Evolutionary conservation across 2,329 filamentous ascomycete species (phyloP).

Genomic region (Penicillium palitans): DNA sequence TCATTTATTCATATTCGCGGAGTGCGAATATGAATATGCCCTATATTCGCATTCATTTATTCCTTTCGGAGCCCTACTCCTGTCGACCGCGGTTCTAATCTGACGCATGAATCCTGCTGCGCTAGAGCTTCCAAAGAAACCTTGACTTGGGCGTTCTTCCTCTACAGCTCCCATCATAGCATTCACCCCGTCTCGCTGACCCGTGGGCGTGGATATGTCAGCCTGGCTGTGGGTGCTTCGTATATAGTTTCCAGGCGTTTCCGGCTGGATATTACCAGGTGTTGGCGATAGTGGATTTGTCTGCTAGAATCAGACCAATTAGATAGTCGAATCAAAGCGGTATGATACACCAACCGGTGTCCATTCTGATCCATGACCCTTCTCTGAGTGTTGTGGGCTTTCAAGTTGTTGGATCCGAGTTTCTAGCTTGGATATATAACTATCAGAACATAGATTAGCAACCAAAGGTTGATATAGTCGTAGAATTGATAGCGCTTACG

Average conservation of each 20-base stretch:
- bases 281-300: slow-evolving; percentile 7
- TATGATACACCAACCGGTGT: slow-evolving; percentile 10
- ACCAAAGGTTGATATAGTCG: not conserved
- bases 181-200: slow-evolving; percentile 38
- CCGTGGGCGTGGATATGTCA: not conserved
- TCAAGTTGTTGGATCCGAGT: slow-evolving; percentile 29
- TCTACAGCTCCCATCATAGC: slow-evolving; percentile 51
- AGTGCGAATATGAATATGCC: too few relatives aligned
- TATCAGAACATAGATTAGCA: slow-evolving; percentile 1
- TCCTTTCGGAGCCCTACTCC: too few relatives aligned
- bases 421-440: slow-evolving; percentile 33
- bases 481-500: slow-evolving; percentile 7
- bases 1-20: too few relatives aligned
- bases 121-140: slow-evolving; percentile 52
- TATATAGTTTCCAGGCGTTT: not conserved
- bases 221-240: not conserved
- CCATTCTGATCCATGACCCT: slow-evolving; percentile 5
- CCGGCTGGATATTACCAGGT: not conserved
- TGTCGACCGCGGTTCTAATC: slow-evolving; percentile 48
- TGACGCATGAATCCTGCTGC: slow-evolving; percentile 51
- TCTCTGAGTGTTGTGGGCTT: slow-evolving; percentile 12
- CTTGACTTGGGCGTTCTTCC: slow-evolving; percentile 43
- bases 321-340: not conserved
- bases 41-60: too few relatives aligned
- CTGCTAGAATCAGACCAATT: not conserved